These are phyloP conservation scores for Plasmodium ovale DNA, from an alignment of 169 alveolate genomes.

Conservation along the genomic window DNA sequence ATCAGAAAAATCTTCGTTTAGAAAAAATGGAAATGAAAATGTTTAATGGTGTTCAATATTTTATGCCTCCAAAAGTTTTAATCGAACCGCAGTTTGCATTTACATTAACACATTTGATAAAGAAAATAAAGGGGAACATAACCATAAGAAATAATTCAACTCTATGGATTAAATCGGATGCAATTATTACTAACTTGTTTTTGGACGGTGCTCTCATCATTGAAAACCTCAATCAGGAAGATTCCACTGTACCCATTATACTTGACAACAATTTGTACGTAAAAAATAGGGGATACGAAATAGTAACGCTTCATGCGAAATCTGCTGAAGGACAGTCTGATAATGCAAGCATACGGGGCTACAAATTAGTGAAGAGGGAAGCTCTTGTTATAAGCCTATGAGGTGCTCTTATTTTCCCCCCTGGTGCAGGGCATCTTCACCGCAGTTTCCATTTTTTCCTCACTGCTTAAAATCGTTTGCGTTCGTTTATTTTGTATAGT, in stretches of 20 bases:
- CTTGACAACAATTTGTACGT: constrained; percentile 39
- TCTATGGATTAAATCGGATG: constrained; percentile 58
- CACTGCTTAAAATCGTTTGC: constrained; percentile 59
- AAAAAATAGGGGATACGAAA: constrained; percentile 47
- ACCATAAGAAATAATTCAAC: constrained; percentile 30
- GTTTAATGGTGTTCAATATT: constrained; percentile 32
- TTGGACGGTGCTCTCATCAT: constrained; percentile 51
- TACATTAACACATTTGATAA: constrained; percentile 49
- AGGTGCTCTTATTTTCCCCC: constrained; percentile 36
- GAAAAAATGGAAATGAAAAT: constrained; percentile 18
- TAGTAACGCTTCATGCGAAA: background rate
- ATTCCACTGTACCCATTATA: constrained; percentile 9
- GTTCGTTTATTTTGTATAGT: too few relatives aligned
- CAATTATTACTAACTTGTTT: constrained; percentile 35
- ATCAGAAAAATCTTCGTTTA: constrained; percentile 58
- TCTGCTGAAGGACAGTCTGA: background rate
- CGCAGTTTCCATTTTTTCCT: constrained; percentile 54
- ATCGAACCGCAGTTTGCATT: constrained; percentile 68
- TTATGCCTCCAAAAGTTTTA: constrained; percentile 65
- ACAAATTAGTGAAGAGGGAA: constrained; percentile 31
- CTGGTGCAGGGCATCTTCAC: constrained; percentile 56
- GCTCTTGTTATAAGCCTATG: constrained; percentile 25
- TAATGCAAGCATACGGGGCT: constrained; percentile 18
- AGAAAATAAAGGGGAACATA: constrained; percentile 63
- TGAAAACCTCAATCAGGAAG: constrained; percentile 17